These are phyloP conservation scores for Metschnikowia henanensis DNA, from an alignment of 805 yeast genomes.

Conservation along the genomic window DNA sequence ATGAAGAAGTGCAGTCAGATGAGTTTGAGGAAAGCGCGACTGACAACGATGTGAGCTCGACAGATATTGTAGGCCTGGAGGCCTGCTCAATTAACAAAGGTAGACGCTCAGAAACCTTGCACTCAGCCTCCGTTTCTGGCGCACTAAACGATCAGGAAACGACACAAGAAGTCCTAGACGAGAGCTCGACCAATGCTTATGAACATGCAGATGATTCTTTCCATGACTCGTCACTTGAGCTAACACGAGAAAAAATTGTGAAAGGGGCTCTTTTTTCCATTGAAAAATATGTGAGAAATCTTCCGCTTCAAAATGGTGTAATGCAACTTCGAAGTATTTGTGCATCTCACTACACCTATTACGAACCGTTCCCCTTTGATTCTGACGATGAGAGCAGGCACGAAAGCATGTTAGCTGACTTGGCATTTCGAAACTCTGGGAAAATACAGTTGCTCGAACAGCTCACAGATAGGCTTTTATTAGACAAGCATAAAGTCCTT, in stretches of 20 bases:
- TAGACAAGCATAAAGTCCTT: constrained; percentile 62
- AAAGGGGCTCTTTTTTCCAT: background rate
- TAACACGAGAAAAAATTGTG: background rate
- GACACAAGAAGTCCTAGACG: too few species aligned
- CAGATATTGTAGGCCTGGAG: background rate
- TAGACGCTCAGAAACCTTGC: background rate
- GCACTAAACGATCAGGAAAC: too few species aligned
- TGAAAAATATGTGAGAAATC: constrained; percentile 4
- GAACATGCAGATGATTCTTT: background rate
- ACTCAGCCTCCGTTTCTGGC: too few species aligned
- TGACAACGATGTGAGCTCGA: background rate
- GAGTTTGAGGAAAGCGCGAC: background rate
- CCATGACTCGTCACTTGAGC: background rate
- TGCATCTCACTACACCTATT: constrained; percentile 81
- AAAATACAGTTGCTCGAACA: constrained; percentile 72
- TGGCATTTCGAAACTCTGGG: constrained; percentile 57
- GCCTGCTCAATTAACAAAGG: background rate
- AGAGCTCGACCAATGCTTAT: too few species aligned
- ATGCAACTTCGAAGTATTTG: constrained; percentile 88
- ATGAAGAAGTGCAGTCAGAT: background rate
- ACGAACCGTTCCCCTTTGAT: constrained; percentile 65
- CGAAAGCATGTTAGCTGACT: constrained; percentile 28
- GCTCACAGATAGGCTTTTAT: constrained; percentile 51
- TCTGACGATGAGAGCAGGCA: constrained; percentile 38
- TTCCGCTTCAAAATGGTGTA: constrained; percentile 55